Evolutionary conservation across 106 monocot genomes (phyloP).

Genomic region (Dioscorea dumetorum): DNA sequence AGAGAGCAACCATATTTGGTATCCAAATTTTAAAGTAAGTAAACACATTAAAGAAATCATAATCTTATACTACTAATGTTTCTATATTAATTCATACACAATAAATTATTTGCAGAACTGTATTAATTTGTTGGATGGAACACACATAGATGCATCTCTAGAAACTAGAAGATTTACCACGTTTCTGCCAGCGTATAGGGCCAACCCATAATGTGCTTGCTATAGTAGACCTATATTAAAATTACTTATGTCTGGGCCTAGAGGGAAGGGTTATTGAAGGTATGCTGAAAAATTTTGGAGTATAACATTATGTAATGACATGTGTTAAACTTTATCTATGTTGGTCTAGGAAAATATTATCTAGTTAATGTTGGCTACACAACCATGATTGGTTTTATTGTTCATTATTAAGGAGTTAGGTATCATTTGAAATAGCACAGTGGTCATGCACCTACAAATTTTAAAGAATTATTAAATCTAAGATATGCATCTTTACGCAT

Average conservation of each 20-base stretch:
- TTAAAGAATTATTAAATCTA: conserved; percentile 3
- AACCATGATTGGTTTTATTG: background rate
- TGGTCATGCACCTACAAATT: too few relatives aligned
- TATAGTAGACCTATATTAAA: background rate
- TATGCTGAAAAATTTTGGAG: background rate
- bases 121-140: background rate
- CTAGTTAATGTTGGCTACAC: background rate
- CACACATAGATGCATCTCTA: background rate
- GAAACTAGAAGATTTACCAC: background rate
- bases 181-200: too few relatives aligned
- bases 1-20: background rate
- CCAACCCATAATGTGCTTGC: background rate
- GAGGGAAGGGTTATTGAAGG: background rate
- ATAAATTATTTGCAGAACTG: background rate
- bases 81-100: too few relatives aligned
- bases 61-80: too few relatives aligned
- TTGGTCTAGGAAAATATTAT: background rate
- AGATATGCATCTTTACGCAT: background rate
- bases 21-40: background rate
- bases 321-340: background rate
- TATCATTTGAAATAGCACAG: conserved; percentile 4
- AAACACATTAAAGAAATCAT: too few relatives aligned
- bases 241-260: background rate
- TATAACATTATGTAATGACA: too few relatives aligned
- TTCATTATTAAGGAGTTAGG: background rate